Percentiles rank a stretch among this genome's conserved stretches.
Conservation (phyloP, 495 filamentous ascomycete genomes). For the Pyrenula aspistea region DNA sequence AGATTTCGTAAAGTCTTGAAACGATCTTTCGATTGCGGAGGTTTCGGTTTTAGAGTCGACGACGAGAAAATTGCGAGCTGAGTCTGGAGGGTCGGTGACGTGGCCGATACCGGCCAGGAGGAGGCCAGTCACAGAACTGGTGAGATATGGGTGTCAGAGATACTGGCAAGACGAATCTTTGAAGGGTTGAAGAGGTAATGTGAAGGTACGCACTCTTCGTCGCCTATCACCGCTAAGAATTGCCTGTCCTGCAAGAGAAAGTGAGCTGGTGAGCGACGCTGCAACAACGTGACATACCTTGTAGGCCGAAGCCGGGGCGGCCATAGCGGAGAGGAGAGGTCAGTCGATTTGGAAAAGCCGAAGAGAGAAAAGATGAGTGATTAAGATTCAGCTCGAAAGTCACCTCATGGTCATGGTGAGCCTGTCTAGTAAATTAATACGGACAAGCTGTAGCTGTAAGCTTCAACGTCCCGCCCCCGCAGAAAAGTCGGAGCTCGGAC, state of each 20-base stretch:
- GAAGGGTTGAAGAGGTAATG: neutral
- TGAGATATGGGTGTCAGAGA: constrained; percentile 8
- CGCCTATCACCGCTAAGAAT: constrained; percentile 94
- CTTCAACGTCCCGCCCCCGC: neutral
- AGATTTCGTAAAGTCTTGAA: constrained; percentile 75
- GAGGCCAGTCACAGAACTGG: constrained; percentile 90
- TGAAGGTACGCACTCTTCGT: constrained; percentile 58
- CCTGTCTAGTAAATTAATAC: too few relatives aligned
- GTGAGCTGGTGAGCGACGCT: constrained; percentile 7
- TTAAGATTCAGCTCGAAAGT: too few relatives aligned
- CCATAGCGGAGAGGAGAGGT: constrained; percentile 11
- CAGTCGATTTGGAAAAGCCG: too few relatives aligned
- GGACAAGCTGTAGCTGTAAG: too few relatives aligned
- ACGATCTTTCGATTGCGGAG: constrained; percentile 78
- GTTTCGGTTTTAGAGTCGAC: constrained; percentile 88
- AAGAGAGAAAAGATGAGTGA: too few relatives aligned
- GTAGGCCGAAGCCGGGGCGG: constrained; percentile 20
- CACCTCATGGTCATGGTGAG: too few relatives aligned
- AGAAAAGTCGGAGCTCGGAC: neutral
- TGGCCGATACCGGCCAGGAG: constrained; percentile 90
- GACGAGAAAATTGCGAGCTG: constrained; percentile 93
- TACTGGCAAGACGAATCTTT: constrained; percentile 6
- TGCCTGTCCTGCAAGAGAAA: constrained; percentile 56
- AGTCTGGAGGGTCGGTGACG: constrained; percentile 66
- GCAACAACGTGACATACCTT: constrained; percentile 20